Evolutionary conservation across 2,329 filamentous ascomycete genomes (phyloP), one percentile per base, ranked within the genome.

Genomic region (Cladosporium sp.): DNA sequence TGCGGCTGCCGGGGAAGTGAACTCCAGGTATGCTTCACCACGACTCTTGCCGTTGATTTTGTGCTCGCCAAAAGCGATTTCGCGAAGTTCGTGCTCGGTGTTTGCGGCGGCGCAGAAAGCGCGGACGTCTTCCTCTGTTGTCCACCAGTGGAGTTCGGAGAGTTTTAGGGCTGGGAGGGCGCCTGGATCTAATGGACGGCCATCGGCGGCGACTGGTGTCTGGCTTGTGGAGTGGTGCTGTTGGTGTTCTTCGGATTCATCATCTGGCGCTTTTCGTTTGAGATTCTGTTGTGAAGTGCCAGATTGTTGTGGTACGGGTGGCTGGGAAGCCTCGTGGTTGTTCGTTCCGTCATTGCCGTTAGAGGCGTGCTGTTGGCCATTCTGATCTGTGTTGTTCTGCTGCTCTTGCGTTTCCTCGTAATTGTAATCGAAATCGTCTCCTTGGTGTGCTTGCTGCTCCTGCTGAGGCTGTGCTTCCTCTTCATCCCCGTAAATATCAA

Each of bases 21-120:
- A 90, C 61, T 96, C 88, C 39, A 97, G 74, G 63, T 91, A 97
- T 4, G 85, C 89, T 75, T 85, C 82, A 35, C 93, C 92, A 74
- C 97, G 96, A 71, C 89, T 95, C 73, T 98, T 98, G 59, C 93
- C 93, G 59, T 98, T 98, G 41, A 97, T 91, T 67, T 98, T 98
- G 71, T 97, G 93, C 68, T 98, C 93, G 62, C 89, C 96, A 68
- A 97, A 98, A 0, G 91, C 95, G 45, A 98, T 82, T 54, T 97
- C 93, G 62, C 88, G 90, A 15, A 97, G 73, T 62, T 95, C 88
- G 39, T 84, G 79, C 67, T 97, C 93, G 59, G 83, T 88, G 2
- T 79, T 80, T n/a, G 86, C 88, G 19, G 86, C 78, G 4, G 56
- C 54, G 50, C 57, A 61, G 88, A 90, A 96, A 43, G 86, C 87